Evolutionary conservation across 768 basidiomycete species (phyloP), one percentile per base, ranked within the genome.

Genomic region (Leucosporidium scottii): DNA sequence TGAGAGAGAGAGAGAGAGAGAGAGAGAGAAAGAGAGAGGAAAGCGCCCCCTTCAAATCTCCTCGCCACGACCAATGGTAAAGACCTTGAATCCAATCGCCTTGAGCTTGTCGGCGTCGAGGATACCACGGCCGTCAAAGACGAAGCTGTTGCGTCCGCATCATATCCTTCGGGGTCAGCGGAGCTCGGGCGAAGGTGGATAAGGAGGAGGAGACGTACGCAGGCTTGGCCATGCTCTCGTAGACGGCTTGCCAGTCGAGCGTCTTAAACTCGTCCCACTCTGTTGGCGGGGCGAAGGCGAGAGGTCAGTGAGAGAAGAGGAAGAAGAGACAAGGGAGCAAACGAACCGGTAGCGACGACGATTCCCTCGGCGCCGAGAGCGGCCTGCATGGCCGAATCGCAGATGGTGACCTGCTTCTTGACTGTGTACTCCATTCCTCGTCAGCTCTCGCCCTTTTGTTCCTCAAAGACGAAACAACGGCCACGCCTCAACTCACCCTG

Each of bases 211-310:
- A 9, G 30, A 61, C 60, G 49, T 96, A 98, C 7, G 96, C 94
- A n/a, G 96, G 96, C 83, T 98, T 96, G 76, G 88, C 89, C 91
- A 97, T 97, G 75, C 82, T 80, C 60, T 81, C 78, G 80, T 97
- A 96, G 51, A 97, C 88, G 47, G 81, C 81, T 74, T 84, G 78
- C 96, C 96, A 99, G 80, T 93, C 86, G 72, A 99, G 89, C 49
- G 87, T 84, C 76, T 84, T 84, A 85, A 99, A 99, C 80, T 97
- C 93, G 78, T 88, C 90, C 94, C 93, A 96, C 68, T 73, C 76
- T 55, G 36, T 21, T 15, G 7, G 15, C 18, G 31, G 5, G 56
- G 55, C 49, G 61, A 56, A 3, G 1, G 7, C 23, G 7, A 39
- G 7, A n/a, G 8, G 12, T 54, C 25, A 31, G 28, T 6, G 21